Evolutionary conservation across 305 asterid genomes (phyloP), one percentile per base, ranked within the genome.

Genomic region (Plantago rigida): DNA sequence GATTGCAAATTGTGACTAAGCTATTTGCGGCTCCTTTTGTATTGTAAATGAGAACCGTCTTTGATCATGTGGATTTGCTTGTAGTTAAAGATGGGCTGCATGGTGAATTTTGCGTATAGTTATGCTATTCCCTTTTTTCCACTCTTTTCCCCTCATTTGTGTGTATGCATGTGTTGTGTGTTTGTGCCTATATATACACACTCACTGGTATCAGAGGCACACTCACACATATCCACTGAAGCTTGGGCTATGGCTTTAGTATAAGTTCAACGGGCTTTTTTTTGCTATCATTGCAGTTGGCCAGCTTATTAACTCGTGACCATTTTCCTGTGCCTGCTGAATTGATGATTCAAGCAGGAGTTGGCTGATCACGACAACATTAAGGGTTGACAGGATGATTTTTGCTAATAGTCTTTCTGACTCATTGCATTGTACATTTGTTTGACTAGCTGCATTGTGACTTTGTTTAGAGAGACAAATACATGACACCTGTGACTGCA

Each of bases 261-360:
- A 72, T 17, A 78, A 76, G 82, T 80, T 78, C 95, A 71, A 78
- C 87, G 77, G 79, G 71, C 79, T 22, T 22, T 22, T 75, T 84
- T 81, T 81, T 82, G 87, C 81, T 74, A 75, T 78, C 73, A 75
- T 81, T 90, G 93, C 97, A 86, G 92, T 81, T 75, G 82, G 75
- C 71, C 89, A 77, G 95, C 84, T 67, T 79, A 76, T 85, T 79
- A 83, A 76, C 71, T 66, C 19, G 84, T 81, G 86, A 72, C 87
- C 73, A 74, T 82, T 82, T 81, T 76, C 84, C 77, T 81, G 89
- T 86, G 80, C 81, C 77, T 77, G 94, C 87, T 85, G 93, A 81
- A 76, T 75, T 79, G 91, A 84, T 77, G 93, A 82, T 80, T 80
- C 90, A 69, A 93, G 86, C 84, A 84, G 76, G 82, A 75, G 84